Percentiles rank a stretch among this genome's conserved stretches.
Evolutionary conservation across 2,329 filamentous ascomycete genomes (phyloP).

Genomic region (Zarea fungicola): DNA sequence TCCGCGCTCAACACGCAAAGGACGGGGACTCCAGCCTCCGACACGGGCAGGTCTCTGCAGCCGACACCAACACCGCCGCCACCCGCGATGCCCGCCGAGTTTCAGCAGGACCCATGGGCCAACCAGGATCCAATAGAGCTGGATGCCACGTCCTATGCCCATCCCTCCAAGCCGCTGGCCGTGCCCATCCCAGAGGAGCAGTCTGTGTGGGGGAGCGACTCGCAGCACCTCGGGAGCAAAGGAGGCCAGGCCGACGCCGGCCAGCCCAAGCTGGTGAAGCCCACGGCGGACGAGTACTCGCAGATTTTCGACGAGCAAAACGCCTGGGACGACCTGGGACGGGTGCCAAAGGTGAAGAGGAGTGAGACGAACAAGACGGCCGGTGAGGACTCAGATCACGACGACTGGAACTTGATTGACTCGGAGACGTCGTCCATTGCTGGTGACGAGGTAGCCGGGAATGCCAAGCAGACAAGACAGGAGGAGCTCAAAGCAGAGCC

Average conservation of each 20-base stretch:
- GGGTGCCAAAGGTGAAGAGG: slow-evolving; percentile 27
- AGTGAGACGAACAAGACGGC: slow-evolving; percentile 34
- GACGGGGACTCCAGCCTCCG: background rate
- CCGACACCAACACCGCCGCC: slow-evolving; percentile 14
- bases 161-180: slow-evolving; percentile 32
- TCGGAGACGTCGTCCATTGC: slow-evolving; percentile 27
- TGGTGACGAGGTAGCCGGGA: too few relatives aligned
- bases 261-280: slow-evolving; percentile 15
- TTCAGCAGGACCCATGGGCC: slow-evolving; percentile 25
- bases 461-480: too few relatives aligned
- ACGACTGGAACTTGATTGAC: slow-evolving; percentile 51
- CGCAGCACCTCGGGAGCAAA: slow-evolving; percentile 21
- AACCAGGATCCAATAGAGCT: slow-evolving; percentile 24
- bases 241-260: slow-evolving; percentile 15
- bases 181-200: slow-evolving; percentile 21
- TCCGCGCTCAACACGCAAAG: slow-evolving; percentile 19
- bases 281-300: slow-evolving; percentile 27
- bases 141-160: slow-evolving; percentile 27
- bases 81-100: slow-evolving; percentile 20
- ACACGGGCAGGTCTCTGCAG: background rate
- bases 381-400: slow-evolving; percentile 15
- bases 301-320: slow-evolving; percentile 33
- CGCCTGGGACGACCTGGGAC: slow-evolving; percentile 45
- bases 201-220: slow-evolving; percentile 37
- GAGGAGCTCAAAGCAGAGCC: too few relatives aligned